Conservation (phyloP, 75 land plant genomes). For the Larix kaempferi region DNA sequence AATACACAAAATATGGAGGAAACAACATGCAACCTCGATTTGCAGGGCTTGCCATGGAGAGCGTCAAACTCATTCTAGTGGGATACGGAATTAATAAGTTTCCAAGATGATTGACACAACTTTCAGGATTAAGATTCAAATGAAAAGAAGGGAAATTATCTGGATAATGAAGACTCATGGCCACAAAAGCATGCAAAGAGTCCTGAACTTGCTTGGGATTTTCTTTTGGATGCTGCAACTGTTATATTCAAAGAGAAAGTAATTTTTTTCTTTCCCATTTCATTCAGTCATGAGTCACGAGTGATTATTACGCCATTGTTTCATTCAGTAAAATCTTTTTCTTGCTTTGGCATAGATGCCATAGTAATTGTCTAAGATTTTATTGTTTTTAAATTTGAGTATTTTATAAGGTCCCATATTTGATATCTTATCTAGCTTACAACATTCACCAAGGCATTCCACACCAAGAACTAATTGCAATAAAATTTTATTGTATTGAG, state of each 20-base stretch:
- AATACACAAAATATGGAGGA: conserved; percentile 94
- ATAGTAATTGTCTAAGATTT: neutral
- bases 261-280: neutral
- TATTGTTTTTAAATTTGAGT: neutral
- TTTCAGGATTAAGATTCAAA: conserved; percentile 89
- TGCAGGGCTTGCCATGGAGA: conserved; percentile 77
- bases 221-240: conserved; percentile 96
- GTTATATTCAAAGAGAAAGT: conserved; percentile 99
- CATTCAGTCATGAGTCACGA: neutral
- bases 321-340: neutral
- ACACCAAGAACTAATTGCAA: too few species aligned
- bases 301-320: neutral
- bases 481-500: neutral
- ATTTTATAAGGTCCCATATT: neutral
- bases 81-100: too few species aligned
- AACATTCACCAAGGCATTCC: neutral
- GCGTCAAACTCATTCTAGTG: too few species aligned
- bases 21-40: conserved; percentile 60
- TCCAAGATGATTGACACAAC: neutral
- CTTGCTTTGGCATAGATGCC: neutral
- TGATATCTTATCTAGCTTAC: neutral
- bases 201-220: conserved; percentile 99
- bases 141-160: conserved; percentile 91
- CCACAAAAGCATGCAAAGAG: conserved; percentile 99
- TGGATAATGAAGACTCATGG: conserved; percentile 87